These are phyloP conservation scores for Lepiota venenata DNA, from an alignment of 768 basidiomycete genomes.

Conservation along the genomic window DNA sequence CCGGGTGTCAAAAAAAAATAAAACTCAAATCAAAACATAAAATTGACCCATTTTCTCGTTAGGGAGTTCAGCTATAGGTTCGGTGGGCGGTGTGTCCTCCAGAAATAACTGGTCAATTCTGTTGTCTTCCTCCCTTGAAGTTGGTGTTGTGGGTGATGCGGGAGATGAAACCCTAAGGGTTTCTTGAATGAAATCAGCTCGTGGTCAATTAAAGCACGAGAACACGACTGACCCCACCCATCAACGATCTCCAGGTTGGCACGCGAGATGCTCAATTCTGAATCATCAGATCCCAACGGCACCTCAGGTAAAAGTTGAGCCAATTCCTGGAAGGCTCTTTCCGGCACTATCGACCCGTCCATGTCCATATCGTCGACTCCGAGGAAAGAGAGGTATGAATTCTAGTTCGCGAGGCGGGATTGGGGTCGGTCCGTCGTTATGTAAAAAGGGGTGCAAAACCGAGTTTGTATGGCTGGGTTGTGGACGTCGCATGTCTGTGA, in stretches of 20 bases:
- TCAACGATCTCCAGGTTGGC: conserved; percentile 56
- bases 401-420: conserved; percentile 14
- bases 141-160: conserved; percentile 15
- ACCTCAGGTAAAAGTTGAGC: conserved; percentile 7
- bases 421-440: conserved; percentile 9
- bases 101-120: conserved; percentile 52
- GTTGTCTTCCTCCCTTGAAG: conserved; percentile 39
- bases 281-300: conserved; percentile 21
- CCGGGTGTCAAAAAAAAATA: neutral
- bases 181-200: neutral
- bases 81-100: conserved; percentile 45
- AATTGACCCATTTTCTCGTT: conserved; percentile 50
- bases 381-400: conserved; percentile 42
- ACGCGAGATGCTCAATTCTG: conserved; percentile 40
- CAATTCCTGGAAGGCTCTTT: conserved; percentile 12
- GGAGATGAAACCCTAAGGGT: conserved; percentile 9
- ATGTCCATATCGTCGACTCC: conserved; percentile 18
- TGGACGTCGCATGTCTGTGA: conserved; percentile 3
- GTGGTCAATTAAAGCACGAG: neutral
- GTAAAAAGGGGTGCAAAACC: conserved; percentile 21
- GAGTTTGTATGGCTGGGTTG: conserved; percentile 19
- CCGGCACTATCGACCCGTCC: conserved; percentile 2
- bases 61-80: conserved; percentile 34
- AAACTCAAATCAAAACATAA: conserved; percentile 2
- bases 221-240: conserved; percentile 56